These are phyloP conservation scores for Taxillus chinensis DNA, from an alignment of 164 flowering plant genomes.

Conservation along the genomic window DNA sequence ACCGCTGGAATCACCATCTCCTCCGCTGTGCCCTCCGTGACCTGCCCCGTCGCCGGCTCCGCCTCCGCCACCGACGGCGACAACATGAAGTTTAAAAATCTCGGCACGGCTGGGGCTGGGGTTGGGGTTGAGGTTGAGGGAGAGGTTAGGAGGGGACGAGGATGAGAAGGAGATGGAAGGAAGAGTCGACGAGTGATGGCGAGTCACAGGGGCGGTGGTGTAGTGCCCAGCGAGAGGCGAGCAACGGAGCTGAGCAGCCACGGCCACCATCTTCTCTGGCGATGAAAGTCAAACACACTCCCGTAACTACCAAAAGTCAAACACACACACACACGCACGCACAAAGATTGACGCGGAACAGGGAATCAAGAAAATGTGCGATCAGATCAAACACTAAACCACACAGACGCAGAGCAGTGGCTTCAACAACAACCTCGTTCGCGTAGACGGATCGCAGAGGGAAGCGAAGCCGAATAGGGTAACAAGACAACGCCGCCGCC, in stretches of 20 bases:
- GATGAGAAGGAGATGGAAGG: not conserved
- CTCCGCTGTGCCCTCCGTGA: conserved; percentile 7
- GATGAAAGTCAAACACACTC: no score
- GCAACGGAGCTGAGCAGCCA: conserved; percentile 28
- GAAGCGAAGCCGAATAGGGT: no score
- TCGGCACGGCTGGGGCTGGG: conserved; percentile 1
- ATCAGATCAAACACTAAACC: no score
- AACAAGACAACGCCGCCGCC: no score
- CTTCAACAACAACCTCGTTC: no score
- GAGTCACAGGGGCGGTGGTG: not conserved
- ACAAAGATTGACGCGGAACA: no score
- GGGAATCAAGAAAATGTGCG: no score
- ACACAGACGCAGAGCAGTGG: no score
- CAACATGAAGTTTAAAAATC: conserved; percentile 9
- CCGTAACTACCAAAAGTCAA: no score
- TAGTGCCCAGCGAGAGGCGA: conserved; percentile 12
- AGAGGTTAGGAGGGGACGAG: conserved; percentile 8
- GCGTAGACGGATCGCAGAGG: no score
- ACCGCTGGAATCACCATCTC: not conserved
- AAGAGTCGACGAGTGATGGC: not conserved
- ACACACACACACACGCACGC: no score
- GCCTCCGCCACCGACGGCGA: conserved; percentile 13
- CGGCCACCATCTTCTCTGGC: conserved; percentile 15
- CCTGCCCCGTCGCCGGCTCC: conserved; percentile 7
- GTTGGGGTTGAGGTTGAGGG: not conserved